Percentiles rank a stretch among this genome's conserved stretches.
These are phyloP conservation scores for Debaryomyces sp. DNA, from an alignment of 1,139 yeast genomes.

Conservation along the genomic window DNA sequence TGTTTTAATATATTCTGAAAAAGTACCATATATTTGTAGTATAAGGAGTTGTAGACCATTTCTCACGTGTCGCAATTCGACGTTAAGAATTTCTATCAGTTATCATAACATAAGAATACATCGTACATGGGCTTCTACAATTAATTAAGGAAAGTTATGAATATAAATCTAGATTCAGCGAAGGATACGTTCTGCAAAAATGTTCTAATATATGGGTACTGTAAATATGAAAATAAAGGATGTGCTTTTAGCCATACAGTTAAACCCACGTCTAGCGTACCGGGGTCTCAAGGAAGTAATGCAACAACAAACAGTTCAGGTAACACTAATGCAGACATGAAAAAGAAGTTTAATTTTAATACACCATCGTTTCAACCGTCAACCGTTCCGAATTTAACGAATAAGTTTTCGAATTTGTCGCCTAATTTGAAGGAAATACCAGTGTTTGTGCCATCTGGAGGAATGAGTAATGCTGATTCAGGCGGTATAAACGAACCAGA, in stretches of 20 bases:
- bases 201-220: conserved; percentile 82
- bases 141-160: conserved; percentile 25
- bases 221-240: conserved; percentile 88
- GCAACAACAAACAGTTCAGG: conserved; percentile 7
- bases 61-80: conserved; percentile 3
- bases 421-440: conserved; percentile 61
- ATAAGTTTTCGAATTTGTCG: conserved; percentile 50
- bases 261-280: conserved; percentile 18
- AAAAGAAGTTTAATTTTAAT: conserved; percentile 58
- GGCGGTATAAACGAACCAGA: neutral
- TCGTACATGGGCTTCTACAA: neutral
- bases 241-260: conserved; percentile 76
- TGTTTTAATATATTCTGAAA: neutral
- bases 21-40: neutral
- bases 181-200: conserved; percentile 84
- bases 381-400: conserved; percentile 27
- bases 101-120: conserved; percentile 1
- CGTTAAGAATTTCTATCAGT: conserved; percentile 1
- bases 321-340: conserved; percentile 16
- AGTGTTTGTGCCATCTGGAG: conserved; percentile 53
- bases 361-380: conserved; percentile 70
- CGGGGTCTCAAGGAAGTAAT: conserved; percentile 3
- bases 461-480: conserved; percentile 4
- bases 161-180: conserved; percentile 56
- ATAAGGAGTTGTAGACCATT: neutral